Evolutionary conservation across 139 green algal species (phyloP).

Genomic region (Micractinium sp.): DNA sequence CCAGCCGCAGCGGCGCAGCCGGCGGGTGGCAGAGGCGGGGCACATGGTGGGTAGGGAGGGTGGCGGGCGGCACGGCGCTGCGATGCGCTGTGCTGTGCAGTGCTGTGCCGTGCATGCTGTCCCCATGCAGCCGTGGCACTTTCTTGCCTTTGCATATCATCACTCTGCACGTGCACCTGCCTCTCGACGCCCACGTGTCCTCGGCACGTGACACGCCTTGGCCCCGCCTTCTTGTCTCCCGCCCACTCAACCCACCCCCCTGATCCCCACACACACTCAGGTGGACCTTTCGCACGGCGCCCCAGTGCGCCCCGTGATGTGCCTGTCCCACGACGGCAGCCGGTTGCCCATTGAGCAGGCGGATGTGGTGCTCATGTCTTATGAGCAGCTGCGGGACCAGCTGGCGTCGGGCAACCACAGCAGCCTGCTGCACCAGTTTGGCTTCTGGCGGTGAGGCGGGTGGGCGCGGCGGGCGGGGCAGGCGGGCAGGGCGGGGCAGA

Average conservation of each 20-base stretch:
- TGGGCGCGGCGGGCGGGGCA: too few species aligned
- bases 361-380: conserved; percentile 38
- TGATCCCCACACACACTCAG: neutral
- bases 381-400: conserved; percentile 55
- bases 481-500: too few species aligned
- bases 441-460: conserved; percentile 59
- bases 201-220: too few species aligned
- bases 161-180: too few species aligned
- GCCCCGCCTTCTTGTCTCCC: too few species aligned
- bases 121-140: too few species aligned
- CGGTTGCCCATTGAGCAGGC: conserved; percentile 45
- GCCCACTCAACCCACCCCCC: too few species aligned
- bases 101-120: too few species aligned
- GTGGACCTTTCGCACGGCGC: neutral
- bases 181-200: too few species aligned
- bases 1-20: conserved; percentile 11
- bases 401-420: conserved; percentile 13
- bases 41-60: neutral
- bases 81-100: neutral
- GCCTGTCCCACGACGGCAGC: neutral
- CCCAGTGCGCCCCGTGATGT: conserved; percentile 2
- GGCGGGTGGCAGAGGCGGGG: conserved; percentile 2
- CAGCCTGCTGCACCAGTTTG: conserved; percentile 51
- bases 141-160: too few species aligned
- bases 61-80: neutral